Evolutionary conservation across 139 green algal genomes (phyloP), one percentile per base, ranked within the genome.

Genomic region (Dunaliella primolecta): DNA sequence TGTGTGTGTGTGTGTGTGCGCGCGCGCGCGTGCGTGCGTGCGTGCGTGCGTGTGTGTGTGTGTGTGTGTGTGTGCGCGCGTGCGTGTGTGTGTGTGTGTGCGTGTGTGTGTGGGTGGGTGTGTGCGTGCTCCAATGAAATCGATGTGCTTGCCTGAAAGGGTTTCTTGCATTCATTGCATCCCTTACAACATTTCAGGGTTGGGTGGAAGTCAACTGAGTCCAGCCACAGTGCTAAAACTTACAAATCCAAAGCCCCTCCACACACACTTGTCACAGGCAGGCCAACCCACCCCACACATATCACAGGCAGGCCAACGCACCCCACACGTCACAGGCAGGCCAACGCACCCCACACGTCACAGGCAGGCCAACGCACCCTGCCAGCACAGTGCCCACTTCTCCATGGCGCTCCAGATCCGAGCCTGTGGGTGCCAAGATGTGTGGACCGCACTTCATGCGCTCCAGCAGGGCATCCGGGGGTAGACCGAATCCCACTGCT

Each of bases 341-440:
- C 36, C 0, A 82, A 20, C 35, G 0, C 0, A n/a, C 34, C 15
- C 2, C 34, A 32, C n/a, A n/a, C n/a, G n/a, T 31, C 3, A 27
- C 11, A 75, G 81, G 29, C n/a, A 27, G 2, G n/a, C 55, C 1
- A 24, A 29, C 82, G 30, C 71, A 91, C 89, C 89, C 87, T 81
- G 89, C 89, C 23, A 94, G 87, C 36, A 96, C 93, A 1, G 91
- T 95, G 31, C 93, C 92, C 55, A 92, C 57, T 21, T 84, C 0
- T 36, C 88, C 77, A 75, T 96, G 91, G 36, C 35, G n/a, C 0
- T 36, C 75, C 83, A 98, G 87, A 82, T 98, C 94, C 36, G 87
- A 93, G 32, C 93, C 96, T 46, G 96, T 99, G 35, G 96, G 96
- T 0, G 95, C 96, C 85, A 99, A 89, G 71, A 99, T 90, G 87